Base-by-base conservation (phyloP, 768 basidiomycete genomes). In the Sarcomyxa edulis region DNA sequence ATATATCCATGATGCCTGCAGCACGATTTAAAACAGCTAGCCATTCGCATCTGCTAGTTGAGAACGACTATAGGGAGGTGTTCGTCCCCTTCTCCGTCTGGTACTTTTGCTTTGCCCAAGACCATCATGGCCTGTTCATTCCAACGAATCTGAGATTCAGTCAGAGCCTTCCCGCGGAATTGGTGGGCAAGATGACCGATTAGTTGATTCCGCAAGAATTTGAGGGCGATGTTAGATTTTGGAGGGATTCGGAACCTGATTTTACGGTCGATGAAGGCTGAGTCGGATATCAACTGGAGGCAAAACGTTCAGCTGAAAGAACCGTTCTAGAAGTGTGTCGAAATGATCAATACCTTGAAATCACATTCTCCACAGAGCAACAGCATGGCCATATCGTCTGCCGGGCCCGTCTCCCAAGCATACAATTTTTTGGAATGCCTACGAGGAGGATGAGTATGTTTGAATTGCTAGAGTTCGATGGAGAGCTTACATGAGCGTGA, bases 371-470 rank as follows among this genome's bases (percentile, higher is more conserved):
- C 95, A 43, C 93, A 97, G 1, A 97, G 63, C 12, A 97, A 65
- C 19, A 90, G 53, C 36, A 98, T 57, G 4, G 89, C 77, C 19
- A 87, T 58, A 48, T 95, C 89, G 46, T 96, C 88, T 6, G 88
- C 76, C 5, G 92, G 88, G 5, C 89, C 81, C 1, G 85, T 91
- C 59, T 98, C 95, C 92, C 92, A 96, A 12, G 76, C 87, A 60
- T 90, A 95, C 19, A 94, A 61, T 56, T 80, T 91, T 62, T 91
- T 96, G 6, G 93, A 94, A 54, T 92, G 91, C 90, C 92, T 92
- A 22, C 14, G 39, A 1, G 35, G 44, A 44, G 44, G n/a, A 9
- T 28, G 2, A 10, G 22, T 10, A 32, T n/a, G 7, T 0, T n/a
- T 16, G 3, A n/a, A 23, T n/a, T n/a, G n/a, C n/a, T n/a, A 14